Evolutionary conservation across 2,329 filamentous ascomycete genomes (phyloP), one percentile per base, ranked within the genome.

Genomic region (Fusarium euwallaceae): DNA sequence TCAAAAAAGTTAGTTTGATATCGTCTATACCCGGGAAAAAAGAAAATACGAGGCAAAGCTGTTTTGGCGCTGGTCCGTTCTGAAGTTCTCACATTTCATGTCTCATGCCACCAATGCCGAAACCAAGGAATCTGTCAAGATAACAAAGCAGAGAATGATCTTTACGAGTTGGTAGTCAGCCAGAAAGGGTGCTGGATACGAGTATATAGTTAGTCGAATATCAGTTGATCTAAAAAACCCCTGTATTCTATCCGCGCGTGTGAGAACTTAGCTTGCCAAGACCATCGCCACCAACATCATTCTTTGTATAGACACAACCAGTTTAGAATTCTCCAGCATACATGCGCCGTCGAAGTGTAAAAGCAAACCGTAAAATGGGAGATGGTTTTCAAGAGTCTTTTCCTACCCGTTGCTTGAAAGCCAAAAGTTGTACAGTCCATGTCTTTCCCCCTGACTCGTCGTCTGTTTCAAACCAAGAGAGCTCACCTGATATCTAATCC

Each of bases 91-190:
- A 14, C 41, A 22, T 24, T 22, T 59, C 20, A 7, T 17, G 1
- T 20, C 6, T 3, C 4, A 22, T 0, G 11, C 11, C 2, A 1
- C 34, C 14, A 59, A 37, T 12, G 9, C 0, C 27, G 10, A n/a
- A 8, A 58, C 6, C 4, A 56, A 32, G 6, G 7, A 20, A 39
- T 27, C 43, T 59, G 29, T 62, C 41, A 11, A 43, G 48, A 60
- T 53, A 41, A 56, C 53, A n/a, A 69, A 41, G 16, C 32, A 39
- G 39, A 51, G 48, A 66, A 34, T 63, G 45, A 36, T 45, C 11
- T 56, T 4, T 60, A 67, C 37, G 66, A 51, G 6, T 55, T 48
- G 32, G 41, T 9, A n/a, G 6, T 29, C 22, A 20, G 4, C 8
- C 6, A 27, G 43, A 24, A 48, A 41, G 12, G 3, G 2, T 20